phyloP scores from a whole-genome alignment of 306 rosid genomes.

The Medicago ruthenica region DNA sequence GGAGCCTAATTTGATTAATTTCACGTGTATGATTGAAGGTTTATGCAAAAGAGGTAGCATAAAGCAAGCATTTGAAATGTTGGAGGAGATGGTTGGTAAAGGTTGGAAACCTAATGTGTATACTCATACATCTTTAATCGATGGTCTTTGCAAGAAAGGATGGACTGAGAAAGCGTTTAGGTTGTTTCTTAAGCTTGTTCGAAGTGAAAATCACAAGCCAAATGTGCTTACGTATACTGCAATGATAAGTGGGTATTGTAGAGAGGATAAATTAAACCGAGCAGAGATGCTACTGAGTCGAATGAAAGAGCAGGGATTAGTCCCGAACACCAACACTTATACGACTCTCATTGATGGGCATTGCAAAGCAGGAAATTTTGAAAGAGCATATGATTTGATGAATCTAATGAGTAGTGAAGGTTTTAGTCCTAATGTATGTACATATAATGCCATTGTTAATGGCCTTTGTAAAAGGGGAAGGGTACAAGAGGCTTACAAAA shows the following conservation, averaged over 20 bases:
- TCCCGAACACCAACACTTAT: slow-evolving; percentile 79
- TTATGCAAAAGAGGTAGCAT: slow-evolving; percentile 88
- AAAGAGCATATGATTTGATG: slow-evolving; percentile 71
- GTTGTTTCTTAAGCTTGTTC: slow-evolving; percentile 87
- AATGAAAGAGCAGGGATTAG: slow-evolving; percentile 87
- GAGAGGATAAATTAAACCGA: slow-evolving; percentile 69
- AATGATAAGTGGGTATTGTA: slow-evolving; percentile 87
- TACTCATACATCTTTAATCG: slow-evolving; percentile 75
- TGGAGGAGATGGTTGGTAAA: slow-evolving; percentile 92
- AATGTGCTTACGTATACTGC: slow-evolving; percentile 86
- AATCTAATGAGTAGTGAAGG: slow-evolving; percentile 73
- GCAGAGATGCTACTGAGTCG: slow-evolving; percentile 85
- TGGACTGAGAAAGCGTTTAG: slow-evolving; percentile 97
- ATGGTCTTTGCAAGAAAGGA: slow-evolving; percentile 95
- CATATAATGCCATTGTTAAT: slow-evolving; percentile 78
- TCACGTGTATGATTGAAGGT: slow-evolving; percentile 75
- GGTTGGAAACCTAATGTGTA: slow-evolving; percentile 97
- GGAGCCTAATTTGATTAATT: slow-evolving; percentile 82
- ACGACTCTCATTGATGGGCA: slow-evolving; percentile 81
- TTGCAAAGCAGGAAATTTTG: slow-evolving; percentile 72
- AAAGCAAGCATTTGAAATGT: slow-evolving; percentile 93
- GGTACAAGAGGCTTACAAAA: slow-evolving; percentile 66
- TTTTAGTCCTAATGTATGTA: slow-evolving; percentile 68
- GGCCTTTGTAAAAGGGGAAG: slow-evolving; percentile 81
- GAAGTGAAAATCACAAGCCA: slow-evolving; percentile 80